Conservation (phyloP, 768 basidiomycete genomes). For the Phaffia australis region DNA sequence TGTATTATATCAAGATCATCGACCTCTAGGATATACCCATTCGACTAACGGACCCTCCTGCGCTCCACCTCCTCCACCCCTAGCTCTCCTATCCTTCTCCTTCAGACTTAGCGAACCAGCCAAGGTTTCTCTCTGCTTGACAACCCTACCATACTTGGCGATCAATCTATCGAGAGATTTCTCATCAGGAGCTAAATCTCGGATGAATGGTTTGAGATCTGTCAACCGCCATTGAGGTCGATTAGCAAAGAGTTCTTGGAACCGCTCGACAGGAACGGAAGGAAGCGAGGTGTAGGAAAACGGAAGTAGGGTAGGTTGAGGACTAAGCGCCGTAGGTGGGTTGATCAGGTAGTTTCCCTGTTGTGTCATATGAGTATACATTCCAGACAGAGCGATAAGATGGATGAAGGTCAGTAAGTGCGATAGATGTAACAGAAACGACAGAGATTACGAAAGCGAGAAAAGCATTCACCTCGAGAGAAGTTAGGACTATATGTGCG, state of each 20-base stretch:
- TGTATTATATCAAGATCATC: too few relatives aligned
- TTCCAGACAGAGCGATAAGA: conserved; percentile 33
- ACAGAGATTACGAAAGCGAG: neutral
- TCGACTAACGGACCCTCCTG: too few relatives aligned
- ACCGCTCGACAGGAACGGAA: conserved; percentile 64
- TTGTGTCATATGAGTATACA: neutral
- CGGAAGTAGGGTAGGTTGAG: conserved; percentile 42
- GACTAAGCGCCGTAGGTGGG: conserved; percentile 38
- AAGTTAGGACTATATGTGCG: neutral
- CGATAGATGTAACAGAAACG: neutral
- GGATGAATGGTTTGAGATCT: conserved; percentile 70
- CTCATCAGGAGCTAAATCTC: conserved; percentile 64
- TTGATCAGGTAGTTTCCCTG: conserved; percentile 66
- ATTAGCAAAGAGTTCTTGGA: conserved; percentile 70
- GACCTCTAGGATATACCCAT: too few relatives aligned
- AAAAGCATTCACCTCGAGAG: neutral
- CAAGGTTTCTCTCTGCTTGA: too few relatives aligned
- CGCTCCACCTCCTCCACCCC: too few relatives aligned
- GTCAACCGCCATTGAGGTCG: conserved; percentile 53
- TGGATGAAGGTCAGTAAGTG: neutral
- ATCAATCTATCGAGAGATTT: conserved; percentile 82
- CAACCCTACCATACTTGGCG: conserved; percentile 71
- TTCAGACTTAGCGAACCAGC: too few relatives aligned
- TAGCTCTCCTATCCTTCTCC: too few relatives aligned
- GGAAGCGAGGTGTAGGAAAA: conserved; percentile 68